A percentile compares a stretch with the other conserved stretches of the same genome.
These are phyloP conservation scores for Pichia heedii DNA, from an alignment of 805 yeast genomes.

Conservation along the genomic window DNA sequence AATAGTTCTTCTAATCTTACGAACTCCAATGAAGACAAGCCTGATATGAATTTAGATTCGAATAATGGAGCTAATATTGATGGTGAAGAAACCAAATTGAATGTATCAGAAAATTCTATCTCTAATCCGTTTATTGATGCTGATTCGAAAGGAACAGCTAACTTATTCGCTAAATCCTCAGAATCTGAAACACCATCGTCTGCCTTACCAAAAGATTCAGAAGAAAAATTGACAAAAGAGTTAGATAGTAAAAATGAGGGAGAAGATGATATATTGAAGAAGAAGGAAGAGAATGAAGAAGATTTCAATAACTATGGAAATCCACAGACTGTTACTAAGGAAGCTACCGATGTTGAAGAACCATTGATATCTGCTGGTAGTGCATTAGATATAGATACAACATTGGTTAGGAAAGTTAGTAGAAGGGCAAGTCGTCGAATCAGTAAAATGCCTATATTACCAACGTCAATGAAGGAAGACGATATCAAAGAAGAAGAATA, in stretches of 20 bases:
- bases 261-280: too few species aligned
- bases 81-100: background rate
- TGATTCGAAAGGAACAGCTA: background rate
- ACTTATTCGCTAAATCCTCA: background rate
- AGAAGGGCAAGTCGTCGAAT: conserved; percentile 4
- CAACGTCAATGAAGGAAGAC: background rate
- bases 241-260: too few species aligned
- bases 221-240: too few species aligned
- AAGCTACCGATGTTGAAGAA: background rate
- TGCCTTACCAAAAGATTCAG: too few species aligned
- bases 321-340: background rate
- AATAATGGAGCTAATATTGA: background rate
- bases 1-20: too few species aligned
- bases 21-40: too few species aligned
- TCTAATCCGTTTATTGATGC: background rate
- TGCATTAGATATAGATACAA: conserved; percentile 12
- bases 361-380: conserved; percentile 2
- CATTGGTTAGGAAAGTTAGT: conserved; percentile 7
- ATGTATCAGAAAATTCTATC: background rate
- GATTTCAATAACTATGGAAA: conserved; percentile 6
- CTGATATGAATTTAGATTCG: too few species aligned
- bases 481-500: conserved; percentile 24
- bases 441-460: background rate
- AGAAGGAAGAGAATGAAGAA: background rate
- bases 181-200: too few species aligned